Evolutionary conservation across 1,139 yeast species (phyloP), one percentile per base, ranked within the genome.

Genomic region (Sugiyamaella japonica): DNA sequence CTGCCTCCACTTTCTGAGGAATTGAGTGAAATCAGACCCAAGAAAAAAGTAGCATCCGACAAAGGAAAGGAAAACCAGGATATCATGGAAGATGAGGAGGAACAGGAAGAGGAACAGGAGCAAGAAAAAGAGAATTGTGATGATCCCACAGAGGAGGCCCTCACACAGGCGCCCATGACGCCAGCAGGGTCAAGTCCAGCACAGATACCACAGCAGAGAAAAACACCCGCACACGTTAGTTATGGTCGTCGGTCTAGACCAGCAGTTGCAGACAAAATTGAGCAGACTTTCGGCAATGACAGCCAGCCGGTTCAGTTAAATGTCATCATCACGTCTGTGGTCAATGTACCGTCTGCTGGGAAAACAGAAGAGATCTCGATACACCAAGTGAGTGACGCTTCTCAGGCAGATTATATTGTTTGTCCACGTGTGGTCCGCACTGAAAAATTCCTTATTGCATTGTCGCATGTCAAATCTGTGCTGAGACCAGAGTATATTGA

Each of bases 381-480:
- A 23, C 54, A 58, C 25, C 50, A 68, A 12, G 68, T 66, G 8
- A 66, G 66, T 20, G 66, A 68, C n/a, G 68, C 73, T 1, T 56
- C 55, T 2, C 59, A 45, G 2, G 73, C 72, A 3, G 65, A 71
- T 0, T 66, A 68, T 37, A 56, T 75, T 10, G 69, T 91, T 15
- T 93, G 97, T 0, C 96, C 97, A 1, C 82, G 83, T 58, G 77
- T 86, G 10, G 70, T 86, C 62, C 78, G 98, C 60, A 93, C 98
- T 0, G 96, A 87, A 57, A 93, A 93, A 70, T 91, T 91, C 65
- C 75, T 93, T 36, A 69, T 73, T 32, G 73, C 79, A 1, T 62
- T 80, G 54, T 73, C 80, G 1, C 60, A 61, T 7, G 73, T 70
- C 1, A 73, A 74, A n/a, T 64, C 65, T 17, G 76, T 85, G 15